Evolutionary conservation across 345 rosid species (phyloP).

Genomic region (Streptanthus diversifolius): DNA sequence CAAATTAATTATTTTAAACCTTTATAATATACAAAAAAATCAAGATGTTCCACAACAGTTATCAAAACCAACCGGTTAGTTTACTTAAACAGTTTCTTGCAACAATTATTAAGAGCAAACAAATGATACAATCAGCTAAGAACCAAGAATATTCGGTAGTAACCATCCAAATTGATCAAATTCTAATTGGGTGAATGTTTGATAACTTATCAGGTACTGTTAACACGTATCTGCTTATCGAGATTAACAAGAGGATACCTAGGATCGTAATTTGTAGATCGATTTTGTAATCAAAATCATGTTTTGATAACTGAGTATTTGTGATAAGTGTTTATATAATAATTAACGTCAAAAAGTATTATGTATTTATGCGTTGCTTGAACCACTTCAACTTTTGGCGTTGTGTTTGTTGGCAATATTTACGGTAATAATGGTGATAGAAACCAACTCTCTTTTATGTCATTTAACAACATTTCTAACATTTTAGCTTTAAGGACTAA

Average conservation of each 20-base stretch:
- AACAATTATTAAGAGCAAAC: not conserved
- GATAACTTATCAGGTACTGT: not conserved
- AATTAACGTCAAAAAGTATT: not conserved
- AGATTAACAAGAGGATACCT: not conserved
- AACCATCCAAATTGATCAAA: not conserved
- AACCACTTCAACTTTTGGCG: not conserved
- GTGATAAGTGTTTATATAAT: not conserved
- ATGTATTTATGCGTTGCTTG: not conserved
- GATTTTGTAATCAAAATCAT: not conserved
- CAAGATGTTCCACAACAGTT: too few relatives aligned
- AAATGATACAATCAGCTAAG: not conserved
- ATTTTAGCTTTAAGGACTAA: not conserved
- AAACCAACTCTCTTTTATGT: not conserved
- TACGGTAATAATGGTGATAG: not conserved
- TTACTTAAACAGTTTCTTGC: not conserved
- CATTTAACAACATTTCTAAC: not conserved
- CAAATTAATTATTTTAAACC: too few relatives aligned
- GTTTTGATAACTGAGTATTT: not conserved
- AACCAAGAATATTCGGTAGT: not conserved
- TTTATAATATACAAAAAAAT: too few relatives aligned
- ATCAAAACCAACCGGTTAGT: not conserved
- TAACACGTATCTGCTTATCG: not conserved
- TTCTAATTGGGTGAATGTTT: not conserved
- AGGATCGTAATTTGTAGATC: not conserved
- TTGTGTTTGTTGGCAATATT: not conserved